phyloP scores from a whole-genome alignment of 2,329 filamentous ascomycete genomes.

The Colletotrichum sp. region DNA sequence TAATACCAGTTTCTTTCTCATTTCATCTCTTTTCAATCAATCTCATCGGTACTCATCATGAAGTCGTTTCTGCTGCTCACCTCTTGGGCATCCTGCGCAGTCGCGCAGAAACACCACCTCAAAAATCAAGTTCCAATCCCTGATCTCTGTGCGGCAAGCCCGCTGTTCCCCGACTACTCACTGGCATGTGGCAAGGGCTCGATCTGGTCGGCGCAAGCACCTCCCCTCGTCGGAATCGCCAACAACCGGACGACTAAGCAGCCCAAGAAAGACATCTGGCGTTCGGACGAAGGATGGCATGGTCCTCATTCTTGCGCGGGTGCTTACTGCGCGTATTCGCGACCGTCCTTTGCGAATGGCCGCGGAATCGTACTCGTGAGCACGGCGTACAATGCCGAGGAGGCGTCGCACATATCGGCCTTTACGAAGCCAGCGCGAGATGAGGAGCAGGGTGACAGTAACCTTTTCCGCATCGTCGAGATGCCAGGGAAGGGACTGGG shows the following conservation, averaged over 20 bases:
- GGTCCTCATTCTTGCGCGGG: constrained; percentile 19
- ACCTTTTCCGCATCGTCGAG: constrained; percentile 7
- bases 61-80: neutral
- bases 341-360: constrained; percentile 36
- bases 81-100: neutral
- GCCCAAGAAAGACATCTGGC: constrained; percentile 17
- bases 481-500: constrained; percentile 35
- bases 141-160: constrained; percentile 9
- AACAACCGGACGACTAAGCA: neutral
- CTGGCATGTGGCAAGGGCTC: neutral
- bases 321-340: constrained; percentile 38
- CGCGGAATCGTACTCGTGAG: constrained; percentile 45
- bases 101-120: neutral
- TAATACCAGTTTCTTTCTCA: neutral
- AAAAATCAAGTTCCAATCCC: neutral
- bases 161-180: constrained; percentile 2
- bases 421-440: neutral
- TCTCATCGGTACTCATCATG: neutral
- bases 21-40: neutral
- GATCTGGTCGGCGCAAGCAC: neutral
- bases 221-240: neutral
- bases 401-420: constrained; percentile 4
- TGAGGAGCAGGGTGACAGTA: neutral
- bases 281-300: constrained; percentile 19
- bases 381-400: constrained; percentile 24